Base-by-base conservation (phyloP, 108 stramenopile genomes). In the Cyclotella baltica region DNA sequence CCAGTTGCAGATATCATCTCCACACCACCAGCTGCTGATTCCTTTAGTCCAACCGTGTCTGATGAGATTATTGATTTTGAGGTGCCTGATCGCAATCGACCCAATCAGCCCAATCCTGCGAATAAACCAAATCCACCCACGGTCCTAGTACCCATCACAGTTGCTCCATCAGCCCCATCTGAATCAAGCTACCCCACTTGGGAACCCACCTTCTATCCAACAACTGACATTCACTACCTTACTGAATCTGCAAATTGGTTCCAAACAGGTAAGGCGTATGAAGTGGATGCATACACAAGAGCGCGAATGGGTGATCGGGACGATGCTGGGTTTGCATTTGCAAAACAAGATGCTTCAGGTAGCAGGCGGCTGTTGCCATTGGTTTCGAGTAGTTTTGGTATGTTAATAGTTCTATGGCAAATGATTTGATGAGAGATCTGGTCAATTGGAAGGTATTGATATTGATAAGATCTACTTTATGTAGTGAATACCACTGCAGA, bases 191-290 rank as follows among this genome's bases (percentile, higher is more conserved):
- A 34, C 37, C 69, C 69, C 33, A 70, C 69, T 22, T 56, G 16
- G 55, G 19, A 6, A 50, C 66, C 66, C 3, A 50, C 47, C 22
- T 25, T 29, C 10, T 15, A 29, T 20, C 69, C 69, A 11, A 67
- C 75, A 20, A 75, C 65, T 29, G 58, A 34, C 37, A 75, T 75
- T n/a, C 27, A 75, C 22, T 43, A 18, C 20, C 46, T 75, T n/a
- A 75, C 75, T 9, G 31, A 50, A 47, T 38, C 62, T 30, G 64
- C 48, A 31, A 57, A 36, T 25, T 75, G 75, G 75, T 75, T 75
- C 65, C 56, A 66, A 67, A 57, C 62, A 58, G 75, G 75, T 16
- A 67, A 67, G 30, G 37, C 50, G 19, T 37, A 35, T 18, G 75
- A 66, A 33, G 65, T 64, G 40, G 52, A 52, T 34, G 23, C 48